Evolutionary conservation across 2,329 filamentous ascomycete genomes (phyloP).

Genomic region (Botrytis medusae): DNA sequence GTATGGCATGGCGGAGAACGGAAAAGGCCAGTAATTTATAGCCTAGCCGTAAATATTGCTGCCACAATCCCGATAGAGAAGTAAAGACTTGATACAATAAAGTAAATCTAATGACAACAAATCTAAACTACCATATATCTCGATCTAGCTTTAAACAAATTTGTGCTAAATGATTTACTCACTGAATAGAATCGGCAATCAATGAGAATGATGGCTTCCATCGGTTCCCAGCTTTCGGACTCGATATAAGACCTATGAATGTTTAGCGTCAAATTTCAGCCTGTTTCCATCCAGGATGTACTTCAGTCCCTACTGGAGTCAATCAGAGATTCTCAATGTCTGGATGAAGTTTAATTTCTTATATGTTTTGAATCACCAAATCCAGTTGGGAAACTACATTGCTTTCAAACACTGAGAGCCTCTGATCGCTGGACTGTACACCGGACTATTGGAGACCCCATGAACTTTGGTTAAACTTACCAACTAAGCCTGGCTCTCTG

Average conservation of each 20-base stretch:
- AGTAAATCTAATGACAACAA: no score
- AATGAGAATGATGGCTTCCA: slow-evolving; percentile 49
- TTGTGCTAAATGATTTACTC: neutral
- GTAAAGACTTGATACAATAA: neutral
- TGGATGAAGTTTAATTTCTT: neutral
- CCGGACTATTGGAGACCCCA: neutral
- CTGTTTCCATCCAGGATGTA: neutral
- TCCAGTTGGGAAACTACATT: neutral
- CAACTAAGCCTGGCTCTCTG: slow-evolving; percentile 51
- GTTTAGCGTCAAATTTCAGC: neutral
- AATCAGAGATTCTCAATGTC: neutral
- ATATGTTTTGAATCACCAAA: neutral
- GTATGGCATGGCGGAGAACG: neutral
- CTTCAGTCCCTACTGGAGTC: neutral
- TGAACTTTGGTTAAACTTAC: slow-evolving; percentile 30
- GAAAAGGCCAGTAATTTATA: neutral
- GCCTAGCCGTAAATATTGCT: neutral
- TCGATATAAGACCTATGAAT: slow-evolving; percentile 38
- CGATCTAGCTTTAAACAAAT: neutral
- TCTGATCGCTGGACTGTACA: neutral
- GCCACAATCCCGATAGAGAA: neutral
- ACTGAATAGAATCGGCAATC: slow-evolving; percentile 54
- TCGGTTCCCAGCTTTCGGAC: slow-evolving; percentile 5
- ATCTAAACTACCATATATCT: neutral
- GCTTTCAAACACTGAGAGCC: neutral